Evolutionary conservation across 495 filamentous ascomycete genomes (phyloP).

Genomic region (Aspergillus sclerotiicarbonarius): DNA sequence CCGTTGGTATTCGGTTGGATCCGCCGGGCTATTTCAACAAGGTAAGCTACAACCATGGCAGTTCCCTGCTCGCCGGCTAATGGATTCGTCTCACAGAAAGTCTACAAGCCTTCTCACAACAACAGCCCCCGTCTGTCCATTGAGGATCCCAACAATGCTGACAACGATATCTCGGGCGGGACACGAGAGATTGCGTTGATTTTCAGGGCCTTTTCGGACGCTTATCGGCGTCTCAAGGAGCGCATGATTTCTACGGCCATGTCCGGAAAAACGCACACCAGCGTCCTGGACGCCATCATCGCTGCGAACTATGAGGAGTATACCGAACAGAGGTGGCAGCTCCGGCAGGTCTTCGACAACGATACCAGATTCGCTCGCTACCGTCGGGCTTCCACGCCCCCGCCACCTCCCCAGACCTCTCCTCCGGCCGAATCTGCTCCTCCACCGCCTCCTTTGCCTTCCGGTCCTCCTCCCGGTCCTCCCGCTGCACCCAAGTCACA

Average conservation of each 20-base stretch:
- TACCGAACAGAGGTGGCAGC: conserved; percentile 55
- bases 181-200: conserved; percentile 64
- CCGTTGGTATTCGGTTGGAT: conserved; percentile 68
- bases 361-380: conserved; percentile 38
- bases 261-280: conserved; percentile 32
- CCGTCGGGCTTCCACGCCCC: conserved; percentile 28
- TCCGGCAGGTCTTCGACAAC: conserved; percentile 46
- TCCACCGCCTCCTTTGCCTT: conserved; percentile 22
- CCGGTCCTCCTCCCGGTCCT: conserved; percentile 16
- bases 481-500: conserved; percentile 13
- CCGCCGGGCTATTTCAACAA: conserved; percentile 71
- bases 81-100: conserved; percentile 14
- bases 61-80: not conserved
- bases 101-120: conserved; percentile 27
- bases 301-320: conserved; percentile 73
- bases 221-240: conserved; percentile 53
- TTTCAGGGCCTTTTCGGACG: conserved; percentile 59
- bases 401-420: conserved; percentile 28
- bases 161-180: conserved; percentile 85
- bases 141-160: conserved; percentile 79
- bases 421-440: conserved; percentile 23
- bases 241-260: conserved; percentile 51
- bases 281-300: conserved; percentile 64
- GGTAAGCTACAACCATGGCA: conserved; percentile 47
- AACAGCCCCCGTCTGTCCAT: conserved; percentile 63